Conservation (phyloP, 306 rosid genomes). For the Glycine tomentella region DNA sequence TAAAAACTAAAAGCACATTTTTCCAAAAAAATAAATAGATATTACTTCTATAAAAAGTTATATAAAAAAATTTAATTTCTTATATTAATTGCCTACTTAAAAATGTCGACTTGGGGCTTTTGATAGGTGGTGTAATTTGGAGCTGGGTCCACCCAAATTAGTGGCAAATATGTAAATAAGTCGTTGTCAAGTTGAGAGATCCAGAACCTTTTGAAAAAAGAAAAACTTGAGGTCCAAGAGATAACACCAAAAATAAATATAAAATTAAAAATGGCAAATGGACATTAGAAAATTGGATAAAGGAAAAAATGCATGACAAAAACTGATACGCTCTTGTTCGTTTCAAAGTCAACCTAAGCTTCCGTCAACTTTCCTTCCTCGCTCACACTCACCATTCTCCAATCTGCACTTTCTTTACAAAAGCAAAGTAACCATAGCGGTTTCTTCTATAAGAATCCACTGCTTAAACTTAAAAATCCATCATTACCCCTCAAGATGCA, state of each 20-base stretch:
- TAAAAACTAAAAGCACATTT: too few species aligned
- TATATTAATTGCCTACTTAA: neutral
- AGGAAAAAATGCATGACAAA: neutral
- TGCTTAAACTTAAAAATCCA: neutral
- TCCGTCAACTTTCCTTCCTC: constrained; percentile 3
- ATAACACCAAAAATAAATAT: neutral
- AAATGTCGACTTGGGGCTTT: neutral
- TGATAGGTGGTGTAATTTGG: too few species aligned
- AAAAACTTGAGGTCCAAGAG: neutral
- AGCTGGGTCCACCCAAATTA: neutral
- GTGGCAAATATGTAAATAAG: constrained; percentile 6
- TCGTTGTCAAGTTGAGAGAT: neutral
- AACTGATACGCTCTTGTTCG: neutral
- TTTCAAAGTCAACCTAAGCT: constrained; percentile 13
- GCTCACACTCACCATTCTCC: neutral
- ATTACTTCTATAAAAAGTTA: too few species aligned
- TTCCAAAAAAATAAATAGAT: too few species aligned
- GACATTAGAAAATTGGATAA: neutral
- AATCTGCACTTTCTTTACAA: neutral
- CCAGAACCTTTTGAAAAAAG: neutral
- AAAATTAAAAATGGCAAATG: neutral
- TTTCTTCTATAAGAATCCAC: neutral
- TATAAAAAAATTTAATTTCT: too few species aligned
- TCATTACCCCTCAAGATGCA: neutral
- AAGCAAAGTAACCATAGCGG: neutral